Evolutionary conservation across 768 basidiomycete genomes (phyloP), one percentile per base, ranked within the genome.

Genomic region (Auricularia cornea): DNA sequence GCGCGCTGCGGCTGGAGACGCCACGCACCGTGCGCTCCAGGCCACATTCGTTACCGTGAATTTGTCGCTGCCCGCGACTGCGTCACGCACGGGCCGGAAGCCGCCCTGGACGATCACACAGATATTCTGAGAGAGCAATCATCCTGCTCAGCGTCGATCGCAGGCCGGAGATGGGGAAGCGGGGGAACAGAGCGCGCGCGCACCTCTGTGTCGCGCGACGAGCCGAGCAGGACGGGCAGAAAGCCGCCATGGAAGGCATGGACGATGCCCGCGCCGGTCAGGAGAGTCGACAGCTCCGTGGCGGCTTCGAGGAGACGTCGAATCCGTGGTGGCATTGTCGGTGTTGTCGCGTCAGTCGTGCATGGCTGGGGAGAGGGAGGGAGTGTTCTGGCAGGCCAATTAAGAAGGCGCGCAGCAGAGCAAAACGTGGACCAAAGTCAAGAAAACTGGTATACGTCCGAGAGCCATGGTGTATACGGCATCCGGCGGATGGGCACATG

Each of bases 241-340:
- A 91, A 74, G 69, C 81, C 87, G 14, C 91, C 91, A 68, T 93
- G 81, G 74, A 93, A 92, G 32, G 90, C 92, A 70, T 94, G 91
- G 11, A 88, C 84, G 61, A 92, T 83, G 63, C 77, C 77, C 40
- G 78, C 76, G 38, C 79, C 74, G 66, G 70, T 76, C 60, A 94
- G 84, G 63, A 86, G 75, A 63, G 76, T 76, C 32, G 90, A 92
- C 73, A 94, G 87, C 64, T 87, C 84, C 59, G 78, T 75, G 41
- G 92, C 90, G 38, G 91, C 90, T 73, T 90, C 86, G 70, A 92
- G 74, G 67, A 92, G 83, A 73, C 90, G 81, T 69, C 80, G 78
- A 61, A 87, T 88, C 69, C 91, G 87, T 70, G 84, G 81, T 87
- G 89, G 89, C 66, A 68, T 73, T 61, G 61, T 60, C 52, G 65